Evolutionary conservation across 2,329 filamentous ascomycete species (phyloP).

Genomic region (Cadophora sp.): DNA sequence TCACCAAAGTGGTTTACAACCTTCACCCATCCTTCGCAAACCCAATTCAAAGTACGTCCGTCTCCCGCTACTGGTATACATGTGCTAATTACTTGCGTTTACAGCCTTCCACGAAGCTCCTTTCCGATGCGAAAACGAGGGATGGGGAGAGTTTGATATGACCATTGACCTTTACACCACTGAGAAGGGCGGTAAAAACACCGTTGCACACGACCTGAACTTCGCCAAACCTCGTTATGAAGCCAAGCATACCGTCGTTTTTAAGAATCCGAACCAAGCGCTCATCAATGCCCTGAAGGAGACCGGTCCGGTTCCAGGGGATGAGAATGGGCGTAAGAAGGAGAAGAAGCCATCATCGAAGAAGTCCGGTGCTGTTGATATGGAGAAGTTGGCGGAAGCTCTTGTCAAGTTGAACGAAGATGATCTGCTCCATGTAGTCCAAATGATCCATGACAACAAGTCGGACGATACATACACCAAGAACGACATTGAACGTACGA

Average conservation of each 20-base stretch:
- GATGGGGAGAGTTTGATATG: constrained; percentile 99
- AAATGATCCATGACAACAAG: constrained; percentile 98
- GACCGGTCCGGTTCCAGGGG: constrained; percentile 83
- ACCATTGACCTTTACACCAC: constrained; percentile 80
- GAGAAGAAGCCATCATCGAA: constrained; percentile 79
- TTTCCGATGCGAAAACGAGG: constrained; percentile 90
- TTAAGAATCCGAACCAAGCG: constrained; percentile 92
- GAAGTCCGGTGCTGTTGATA: constrained; percentile 69
- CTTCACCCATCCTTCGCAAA: constrained; percentile 94
- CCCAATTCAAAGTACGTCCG: constrained; percentile 77
- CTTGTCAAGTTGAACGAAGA: constrained; percentile 91
- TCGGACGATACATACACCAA: constrained; percentile 92
- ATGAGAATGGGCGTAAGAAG: constrained; percentile 66
- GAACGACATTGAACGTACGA: constrained; percentile 93
- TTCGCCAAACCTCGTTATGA: constrained; percentile 86
- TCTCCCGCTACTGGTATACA: neutral
- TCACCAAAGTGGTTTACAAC: constrained; percentile 91
- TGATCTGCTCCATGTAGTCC: constrained; percentile 91
- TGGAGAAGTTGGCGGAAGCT: constrained; percentile 95
- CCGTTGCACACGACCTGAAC: constrained; percentile 88
- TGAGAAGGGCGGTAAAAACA: constrained; percentile 84
- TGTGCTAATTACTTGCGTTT: constrained; percentile 22
- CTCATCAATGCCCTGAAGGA: constrained; percentile 81
- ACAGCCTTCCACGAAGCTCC: constrained; percentile 82
- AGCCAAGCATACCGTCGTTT: constrained; percentile 78